Evolutionary conservation across 2,329 filamentous ascomycete genomes (phyloP), one percentile per base, ranked within the genome.

Genomic region (Microcera coccophila): DNA sequence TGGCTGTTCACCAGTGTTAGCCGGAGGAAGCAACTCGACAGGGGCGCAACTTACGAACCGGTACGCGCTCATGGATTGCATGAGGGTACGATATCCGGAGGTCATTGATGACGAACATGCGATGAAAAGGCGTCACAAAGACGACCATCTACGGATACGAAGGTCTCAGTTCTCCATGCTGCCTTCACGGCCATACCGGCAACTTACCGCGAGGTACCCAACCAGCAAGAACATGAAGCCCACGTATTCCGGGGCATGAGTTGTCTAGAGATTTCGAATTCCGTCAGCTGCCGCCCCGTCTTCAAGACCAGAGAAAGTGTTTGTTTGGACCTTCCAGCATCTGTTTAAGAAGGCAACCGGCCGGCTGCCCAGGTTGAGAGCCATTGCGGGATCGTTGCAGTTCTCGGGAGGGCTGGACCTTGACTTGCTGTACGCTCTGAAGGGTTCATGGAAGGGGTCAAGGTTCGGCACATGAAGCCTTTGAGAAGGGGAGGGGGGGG

Each of bases 61-160:
- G 75, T 0, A 98, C 93, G 49, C 90, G 80, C 66, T 98, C 90
- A 38, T 85, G 68, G 43, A 85, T 75, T 17, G 93, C 89, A 67
- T 95, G 86, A 1, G 93, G 93, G 60, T 85, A 96, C 51, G 88
- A 84, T 46, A 97, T 89, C 38, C 81, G 74, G 18, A 87, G 76
- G 62, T 97, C 89, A 62, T 90, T 86, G 49, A 97, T 78, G 51
- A 81, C 86, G 70, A 98, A 97, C 81, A 96, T 86, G 68, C 88
- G 89, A 64, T 97, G 90, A 63, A 97, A 97, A 0, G 93, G 93
- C 47, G 84, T 82, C 55, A 87, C 76, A 36, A 66, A 60, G 14
- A 59, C 37, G 19, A 54, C 53, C 37, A 59, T 58, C 64, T 66
- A 15, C 3, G 21, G 50, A 55, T 44, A 12, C 19, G 31, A 22